phyloP scores from a whole-genome alignment of 352 stramenopile genomes.

The Pythium chondricola region DNA sequence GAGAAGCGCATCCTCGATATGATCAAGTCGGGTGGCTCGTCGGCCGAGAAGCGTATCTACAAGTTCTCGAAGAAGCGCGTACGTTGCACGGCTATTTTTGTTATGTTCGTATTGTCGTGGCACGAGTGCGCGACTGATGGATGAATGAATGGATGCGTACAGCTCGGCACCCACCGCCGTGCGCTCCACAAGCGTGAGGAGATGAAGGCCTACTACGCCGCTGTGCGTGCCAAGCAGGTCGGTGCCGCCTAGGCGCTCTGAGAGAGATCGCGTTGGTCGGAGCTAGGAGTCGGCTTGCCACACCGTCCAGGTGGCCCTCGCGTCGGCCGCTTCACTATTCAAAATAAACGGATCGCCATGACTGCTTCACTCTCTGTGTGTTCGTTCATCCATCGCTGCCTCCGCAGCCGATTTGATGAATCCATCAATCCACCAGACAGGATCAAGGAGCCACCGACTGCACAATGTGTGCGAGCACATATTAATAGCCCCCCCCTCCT shows the following conservation, averaged over 20 bases:
- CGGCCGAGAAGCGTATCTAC: slow-evolving; percentile 98
- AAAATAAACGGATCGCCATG: slow-evolving; percentile 39
- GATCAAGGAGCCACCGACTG: no score
- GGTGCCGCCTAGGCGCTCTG: slow-evolving; percentile 39
- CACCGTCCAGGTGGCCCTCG: slow-evolving; percentile 13
- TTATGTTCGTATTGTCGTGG: no score
- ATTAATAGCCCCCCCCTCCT: no score
- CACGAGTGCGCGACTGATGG: no score
- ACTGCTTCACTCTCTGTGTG: slow-evolving; percentile 35
- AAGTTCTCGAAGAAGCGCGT: slow-evolving; percentile 98
- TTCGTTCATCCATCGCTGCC: not conserved
- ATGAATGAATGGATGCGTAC: no score
- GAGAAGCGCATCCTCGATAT: slow-evolving; percentile 99
- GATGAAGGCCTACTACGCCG: slow-evolving; percentile 98
- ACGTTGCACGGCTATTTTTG: no score
- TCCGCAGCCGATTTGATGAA: no score
- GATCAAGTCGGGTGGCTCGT: slow-evolving; percentile 98
- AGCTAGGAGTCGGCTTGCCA: not conserved
- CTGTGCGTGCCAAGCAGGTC: slow-evolving; percentile 94
- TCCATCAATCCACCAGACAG: no score
- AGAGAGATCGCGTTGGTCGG: slow-evolving; percentile 1
- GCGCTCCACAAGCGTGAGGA: slow-evolving; percentile 98
- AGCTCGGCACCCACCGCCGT: slow-evolving; percentile 97
- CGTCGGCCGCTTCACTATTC: slow-evolving; percentile 65
- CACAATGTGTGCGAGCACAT: no score